Conservation (phyloP, 768 basidiomycete species). For the Auricularia auricula-judae region DNA sequence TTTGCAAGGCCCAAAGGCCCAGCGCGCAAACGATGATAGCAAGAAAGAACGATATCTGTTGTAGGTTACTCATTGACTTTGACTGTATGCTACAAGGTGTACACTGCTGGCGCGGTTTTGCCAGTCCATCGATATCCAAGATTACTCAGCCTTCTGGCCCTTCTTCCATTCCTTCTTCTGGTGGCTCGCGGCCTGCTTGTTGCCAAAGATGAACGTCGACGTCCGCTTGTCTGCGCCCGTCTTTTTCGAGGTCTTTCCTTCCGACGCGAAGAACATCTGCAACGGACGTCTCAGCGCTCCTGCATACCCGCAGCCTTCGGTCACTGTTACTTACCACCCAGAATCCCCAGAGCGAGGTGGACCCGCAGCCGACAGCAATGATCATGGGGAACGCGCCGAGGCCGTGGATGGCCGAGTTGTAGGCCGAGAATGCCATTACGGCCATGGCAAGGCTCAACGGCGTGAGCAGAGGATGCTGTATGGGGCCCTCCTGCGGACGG, state of each 20-base stretch:
- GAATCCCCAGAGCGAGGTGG: slow-evolving; percentile 53
- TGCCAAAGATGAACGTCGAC: slow-evolving; percentile 69
- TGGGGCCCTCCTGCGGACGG: slow-evolving; percentile 9
- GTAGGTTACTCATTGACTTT: background rate
- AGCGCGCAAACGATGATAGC: background rate
- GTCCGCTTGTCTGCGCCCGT: slow-evolving; percentile 79
- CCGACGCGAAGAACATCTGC: slow-evolving; percentile 22
- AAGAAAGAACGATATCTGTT: background rate
- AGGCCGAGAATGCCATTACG: slow-evolving; percentile 52
- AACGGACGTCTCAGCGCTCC: background rate
- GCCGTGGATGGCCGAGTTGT: slow-evolving; percentile 35
- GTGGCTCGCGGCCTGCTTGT: slow-evolving; percentile 51
- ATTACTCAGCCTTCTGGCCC: background rate
- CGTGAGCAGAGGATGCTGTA: slow-evolving; percentile 50
- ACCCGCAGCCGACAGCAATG: slow-evolving; percentile 36
- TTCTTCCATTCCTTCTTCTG: slow-evolving; percentile 38
- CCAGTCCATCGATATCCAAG: background rate
- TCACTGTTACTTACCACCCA: slow-evolving; percentile 47
- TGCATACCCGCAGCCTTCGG: background rate
- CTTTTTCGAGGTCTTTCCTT: slow-evolving; percentile 47
- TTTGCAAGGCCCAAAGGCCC: background rate
- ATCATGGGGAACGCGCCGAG: slow-evolving; percentile 47
- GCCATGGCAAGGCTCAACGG: slow-evolving; percentile 45
- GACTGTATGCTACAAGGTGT: background rate
- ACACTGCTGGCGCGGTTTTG: background rate